These are phyloP conservation scores for Pseudovirgaria hyperparasitica DNA, from an alignment of 2,329 filamentous ascomycete species.

Conservation along the genomic window DNA sequence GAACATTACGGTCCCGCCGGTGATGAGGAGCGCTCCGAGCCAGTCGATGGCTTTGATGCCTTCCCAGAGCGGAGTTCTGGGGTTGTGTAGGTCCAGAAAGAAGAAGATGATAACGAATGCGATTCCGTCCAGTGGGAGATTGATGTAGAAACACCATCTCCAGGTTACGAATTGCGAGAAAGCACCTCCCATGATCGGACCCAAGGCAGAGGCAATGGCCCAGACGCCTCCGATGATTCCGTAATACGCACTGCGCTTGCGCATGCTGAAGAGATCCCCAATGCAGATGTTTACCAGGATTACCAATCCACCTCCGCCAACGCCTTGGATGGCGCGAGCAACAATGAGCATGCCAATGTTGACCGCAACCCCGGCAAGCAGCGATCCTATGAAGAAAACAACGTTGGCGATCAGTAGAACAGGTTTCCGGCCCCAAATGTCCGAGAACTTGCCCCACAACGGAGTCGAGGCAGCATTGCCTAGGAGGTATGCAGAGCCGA, in stretches of 20 bases:
- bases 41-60: conserved; percentile 55
- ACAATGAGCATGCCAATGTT: conserved; percentile 51
- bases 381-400: conserved; percentile 49
- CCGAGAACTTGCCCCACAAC: conserved; percentile 50
- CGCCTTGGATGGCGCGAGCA: conserved; percentile 49
- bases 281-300: conserved; percentile 53
- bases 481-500: conserved; percentile 39
- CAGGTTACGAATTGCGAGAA: conserved; percentile 51
- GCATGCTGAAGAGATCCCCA: conserved; percentile 49
- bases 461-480: conserved; percentile 38
- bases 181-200: conserved; percentile 53
- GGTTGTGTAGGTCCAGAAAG: conserved; percentile 54
- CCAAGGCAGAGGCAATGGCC: conserved; percentile 53
- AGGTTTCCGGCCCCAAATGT: conserved; percentile 55
- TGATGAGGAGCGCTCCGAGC: conserved; percentile 51
- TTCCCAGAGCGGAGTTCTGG: conserved; percentile 46
- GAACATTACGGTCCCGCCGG: conserved; percentile 73
- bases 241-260: conserved; percentile 47
- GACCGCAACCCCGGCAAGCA: conserved; percentile 45
- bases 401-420: conserved; percentile 47
- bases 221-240: conserved; percentile 54
- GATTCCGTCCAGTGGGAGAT: conserved; percentile 48
- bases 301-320: conserved; percentile 50
- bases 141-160: conserved; percentile 56
- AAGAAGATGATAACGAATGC: conserved; percentile 47